Evolutionary conservation across 768 basidiomycete species (phyloP).

Genomic region (Mycena filopes): DNA sequence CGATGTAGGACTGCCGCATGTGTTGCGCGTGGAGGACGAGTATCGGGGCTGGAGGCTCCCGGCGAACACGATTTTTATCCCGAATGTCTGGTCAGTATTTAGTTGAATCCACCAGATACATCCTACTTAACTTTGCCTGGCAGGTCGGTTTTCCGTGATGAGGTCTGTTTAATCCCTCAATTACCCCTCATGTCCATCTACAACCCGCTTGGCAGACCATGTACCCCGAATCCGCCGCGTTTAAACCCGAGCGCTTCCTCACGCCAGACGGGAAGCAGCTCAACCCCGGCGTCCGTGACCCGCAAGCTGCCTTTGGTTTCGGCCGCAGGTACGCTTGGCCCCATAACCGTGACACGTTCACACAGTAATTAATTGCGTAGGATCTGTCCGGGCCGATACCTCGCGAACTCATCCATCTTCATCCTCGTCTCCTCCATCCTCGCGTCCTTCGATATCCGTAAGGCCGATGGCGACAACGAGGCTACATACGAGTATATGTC

Average conservation of each 20-base stretch:
- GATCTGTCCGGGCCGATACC: slow-evolving; percentile 34
- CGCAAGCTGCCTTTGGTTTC: slow-evolving; percentile 36
- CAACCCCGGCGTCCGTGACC: slow-evolving; percentile 26
- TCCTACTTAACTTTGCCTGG: background rate
- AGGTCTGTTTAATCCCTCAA: too few relatives aligned
- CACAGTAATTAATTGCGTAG: background rate
- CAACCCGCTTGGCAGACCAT: slow-evolving; percentile 13
- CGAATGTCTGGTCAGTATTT: slow-evolving; percentile 36
- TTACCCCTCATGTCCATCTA: too few relatives aligned
- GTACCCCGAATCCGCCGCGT: slow-evolving; percentile 50
- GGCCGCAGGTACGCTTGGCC: slow-evolving; percentile 34
- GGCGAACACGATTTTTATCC: slow-evolving; percentile 37
- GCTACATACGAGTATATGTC: slow-evolving; percentile 21
- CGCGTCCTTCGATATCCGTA: slow-evolving; percentile 39
- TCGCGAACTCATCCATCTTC: slow-evolving; percentile 40
- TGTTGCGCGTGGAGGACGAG: slow-evolving; percentile 43
- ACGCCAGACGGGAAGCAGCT: slow-evolving; percentile 35
- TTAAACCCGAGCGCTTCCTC: slow-evolving; percentile 51
- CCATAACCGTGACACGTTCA: too few relatives aligned
- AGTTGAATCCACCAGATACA: background rate
- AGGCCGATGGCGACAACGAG: slow-evolving; percentile 35
- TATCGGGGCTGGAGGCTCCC: slow-evolving; percentile 51
- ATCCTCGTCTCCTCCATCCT: slow-evolving; percentile 38
- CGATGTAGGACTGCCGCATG: too few relatives aligned
- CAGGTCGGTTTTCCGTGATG: slow-evolving; percentile 29